Evolutionary conservation across 2,329 filamentous ascomycete genomes (phyloP).

Genomic region (Venturiaceae sp.): DNA sequence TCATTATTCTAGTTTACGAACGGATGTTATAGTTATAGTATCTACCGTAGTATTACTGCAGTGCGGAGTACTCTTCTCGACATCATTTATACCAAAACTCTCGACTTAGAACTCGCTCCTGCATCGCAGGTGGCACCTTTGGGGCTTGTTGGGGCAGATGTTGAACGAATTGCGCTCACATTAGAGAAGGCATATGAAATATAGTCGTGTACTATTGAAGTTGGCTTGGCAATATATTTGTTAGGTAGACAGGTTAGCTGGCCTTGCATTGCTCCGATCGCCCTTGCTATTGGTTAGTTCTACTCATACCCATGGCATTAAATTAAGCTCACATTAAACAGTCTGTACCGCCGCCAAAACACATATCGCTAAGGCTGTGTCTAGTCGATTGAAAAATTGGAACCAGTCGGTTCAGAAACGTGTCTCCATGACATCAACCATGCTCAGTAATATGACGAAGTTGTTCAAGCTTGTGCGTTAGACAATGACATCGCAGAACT

Average conservation of each 20-base stretch:
- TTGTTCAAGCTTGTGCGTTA: neutral
- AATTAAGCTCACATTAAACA: neutral
- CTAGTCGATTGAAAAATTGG: neutral
- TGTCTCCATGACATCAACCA: neutral
- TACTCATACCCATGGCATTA: neutral
- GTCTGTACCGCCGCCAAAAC: neutral
- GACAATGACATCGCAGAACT: neutral
- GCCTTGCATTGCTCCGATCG: neutral
- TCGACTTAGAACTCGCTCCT: neutral
- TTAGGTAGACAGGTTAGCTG: neutral
- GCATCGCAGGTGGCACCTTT: neutral
- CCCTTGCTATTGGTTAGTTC: neutral
- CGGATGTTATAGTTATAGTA: slow-evolving; percentile 25
- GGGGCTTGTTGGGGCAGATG: neutral
- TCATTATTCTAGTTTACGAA: slow-evolving; percentile 12
- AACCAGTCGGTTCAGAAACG: neutral
- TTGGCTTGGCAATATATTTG: neutral
- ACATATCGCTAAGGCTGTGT: neutral
- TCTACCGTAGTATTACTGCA: slow-evolving; percentile 27
- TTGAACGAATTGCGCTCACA: neutral
- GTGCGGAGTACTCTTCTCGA: slow-evolving; percentile 22
- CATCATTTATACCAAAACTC: neutral
- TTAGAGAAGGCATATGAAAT: neutral
- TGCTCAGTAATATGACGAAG: neutral
- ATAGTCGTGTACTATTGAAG: neutral